These are phyloP conservation scores for Triticum turgidum DNA, from an alignment of 176 grass and related monocot species.

Conservation along the genomic window DNA sequence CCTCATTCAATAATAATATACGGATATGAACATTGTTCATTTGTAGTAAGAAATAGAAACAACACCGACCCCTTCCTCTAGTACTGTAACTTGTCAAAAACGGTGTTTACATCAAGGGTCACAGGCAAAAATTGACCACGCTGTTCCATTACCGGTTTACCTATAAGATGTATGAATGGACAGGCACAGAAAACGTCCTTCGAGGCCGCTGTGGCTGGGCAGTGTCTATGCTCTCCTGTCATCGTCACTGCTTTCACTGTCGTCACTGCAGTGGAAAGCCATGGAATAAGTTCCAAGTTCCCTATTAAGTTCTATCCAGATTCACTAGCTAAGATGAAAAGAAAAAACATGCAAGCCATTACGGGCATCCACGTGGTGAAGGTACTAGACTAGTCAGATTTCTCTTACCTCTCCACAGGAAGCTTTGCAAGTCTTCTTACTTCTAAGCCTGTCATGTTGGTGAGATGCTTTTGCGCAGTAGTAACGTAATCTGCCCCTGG, in stretches of 20 bases:
- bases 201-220: neutral
- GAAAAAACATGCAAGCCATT: neutral
- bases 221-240: constrained; percentile 45
- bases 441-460: constrained; percentile 89
- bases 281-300: constrained; percentile 20
- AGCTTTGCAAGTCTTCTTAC: constrained; percentile 90
- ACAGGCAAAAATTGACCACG: constrained; percentile 35
- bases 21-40: constrained; percentile 1
- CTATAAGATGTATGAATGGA: constrained; percentile 15
- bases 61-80: constrained; percentile 26
- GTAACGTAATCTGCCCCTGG: constrained; percentile 77
- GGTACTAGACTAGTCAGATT: constrained; percentile 4
- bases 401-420: constrained; percentile 73
- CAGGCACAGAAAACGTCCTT: neutral
- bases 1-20: neutral
- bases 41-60: constrained; percentile 15
- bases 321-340: neutral
- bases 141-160: constrained; percentile 18
- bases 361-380: neutral
- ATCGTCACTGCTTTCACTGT: constrained; percentile 81
- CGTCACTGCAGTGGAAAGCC: constrained; percentile 52
- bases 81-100: constrained; percentile 27
- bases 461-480: constrained; percentile 69
- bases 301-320: neutral
- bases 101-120: constrained; percentile 35